Evolutionary conservation across 352 stramenopile genomes (phyloP).

Genomic region (Albugo laibachii): DNA sequence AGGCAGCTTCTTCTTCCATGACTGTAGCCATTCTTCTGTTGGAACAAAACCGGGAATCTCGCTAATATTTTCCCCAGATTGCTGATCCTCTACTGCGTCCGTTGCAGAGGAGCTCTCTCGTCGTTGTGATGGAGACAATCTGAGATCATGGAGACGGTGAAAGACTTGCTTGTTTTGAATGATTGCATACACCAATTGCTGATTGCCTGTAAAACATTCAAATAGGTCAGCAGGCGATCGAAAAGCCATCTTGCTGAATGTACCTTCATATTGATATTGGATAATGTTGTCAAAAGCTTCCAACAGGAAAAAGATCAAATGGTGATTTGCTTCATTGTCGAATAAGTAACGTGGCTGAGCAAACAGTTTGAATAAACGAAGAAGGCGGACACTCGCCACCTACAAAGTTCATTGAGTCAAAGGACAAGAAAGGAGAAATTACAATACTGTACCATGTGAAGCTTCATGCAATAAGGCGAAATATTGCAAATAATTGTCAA

Average conservation of each 20-base stretch:
- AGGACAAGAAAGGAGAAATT: neutral
- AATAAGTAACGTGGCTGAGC: conserved; percentile 87
- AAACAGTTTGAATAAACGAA: conserved; percentile 96
- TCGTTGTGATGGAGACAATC: conserved; percentile 37
- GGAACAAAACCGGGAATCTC: conserved; percentile 55
- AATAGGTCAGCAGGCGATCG: neutral
- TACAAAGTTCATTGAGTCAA: neutral
- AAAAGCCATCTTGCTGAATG: neutral
- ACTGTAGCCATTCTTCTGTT: conserved; percentile 86
- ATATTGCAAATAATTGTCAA: conserved; percentile 98
- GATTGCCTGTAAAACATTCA: conserved; percentile 70
- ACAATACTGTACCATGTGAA: conserved; percentile 69
- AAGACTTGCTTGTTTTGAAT: conserved; percentile 94
- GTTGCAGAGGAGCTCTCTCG: conserved; percentile 3
- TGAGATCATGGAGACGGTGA: conserved; percentile 76
- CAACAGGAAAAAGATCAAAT: conserved; percentile 90
- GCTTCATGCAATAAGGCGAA: conserved; percentile 92
- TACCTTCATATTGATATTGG: conserved; percentile 91
- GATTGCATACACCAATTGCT: conserved; percentile 96
- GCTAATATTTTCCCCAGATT: conserved; percentile 1
- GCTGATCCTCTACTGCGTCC: conserved; percentile 8
- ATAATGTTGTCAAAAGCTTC: conserved; percentile 99
- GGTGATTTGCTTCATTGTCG: conserved; percentile 88
- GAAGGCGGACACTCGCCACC: conserved; percentile 81
- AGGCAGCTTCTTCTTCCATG: conserved; percentile 89